Conservation (phyloP, 1,284 basidiomycete genomes). For the Sutorius eximius region DNA sequence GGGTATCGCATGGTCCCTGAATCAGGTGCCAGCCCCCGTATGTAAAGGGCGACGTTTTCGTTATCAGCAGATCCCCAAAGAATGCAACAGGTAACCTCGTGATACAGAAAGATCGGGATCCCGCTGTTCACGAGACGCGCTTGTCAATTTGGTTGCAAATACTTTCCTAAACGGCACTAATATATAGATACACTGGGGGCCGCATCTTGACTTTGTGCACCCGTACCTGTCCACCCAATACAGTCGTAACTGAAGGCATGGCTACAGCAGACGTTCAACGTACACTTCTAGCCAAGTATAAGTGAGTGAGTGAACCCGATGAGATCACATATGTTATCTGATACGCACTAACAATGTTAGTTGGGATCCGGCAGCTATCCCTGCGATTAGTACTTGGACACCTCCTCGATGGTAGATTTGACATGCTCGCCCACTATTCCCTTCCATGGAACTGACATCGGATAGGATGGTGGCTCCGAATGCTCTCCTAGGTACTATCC, state of each 20-base stretch:
- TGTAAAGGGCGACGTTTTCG: not conserved
- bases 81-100: not conserved
- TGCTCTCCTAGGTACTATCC: not conserved
- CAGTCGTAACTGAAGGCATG: slow-evolving; percentile 8
- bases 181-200: not conserved
- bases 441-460: not conserved
- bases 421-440: accelerated
- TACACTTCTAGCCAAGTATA: slow-evolving; percentile 14
- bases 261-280: slow-evolving; percentile 24
- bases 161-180: not conserved
- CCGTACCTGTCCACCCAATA: not conserved
- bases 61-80: not conserved
- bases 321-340: not conserved
- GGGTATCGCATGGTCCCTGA: not conserved
- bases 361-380: slow-evolving; percentile 27
- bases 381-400: slow-evolving; percentile 26
- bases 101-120: not conserved
- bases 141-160: not conserved
- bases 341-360: slow-evolving; percentile 5
- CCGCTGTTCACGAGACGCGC: slow-evolving; percentile 1
- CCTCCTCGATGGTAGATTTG: slow-evolving; percentile 25
- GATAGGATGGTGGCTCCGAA: slow-evolving; percentile 25
- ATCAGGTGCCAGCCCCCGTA: not conserved
- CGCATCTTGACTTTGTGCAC: not conserved
- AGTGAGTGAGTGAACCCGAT: slow-evolving; percentile 10